Base-by-base conservation (phyloP, 169 alveolate species). In the Toxoplasma gondii region DNA sequence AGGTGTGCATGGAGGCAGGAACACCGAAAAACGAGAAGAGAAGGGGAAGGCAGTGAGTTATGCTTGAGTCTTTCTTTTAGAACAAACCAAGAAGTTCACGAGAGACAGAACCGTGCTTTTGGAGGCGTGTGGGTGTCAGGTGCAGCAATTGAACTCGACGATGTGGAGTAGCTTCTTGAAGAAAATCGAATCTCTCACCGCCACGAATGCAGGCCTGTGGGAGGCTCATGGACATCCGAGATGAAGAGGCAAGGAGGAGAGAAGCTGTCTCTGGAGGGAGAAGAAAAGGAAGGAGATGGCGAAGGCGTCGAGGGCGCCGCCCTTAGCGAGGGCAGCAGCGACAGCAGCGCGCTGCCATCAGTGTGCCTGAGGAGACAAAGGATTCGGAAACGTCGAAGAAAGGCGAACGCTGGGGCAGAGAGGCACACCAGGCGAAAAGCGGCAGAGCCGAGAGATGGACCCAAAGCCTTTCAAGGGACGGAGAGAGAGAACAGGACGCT, bases 341-440 rank as follows among this genome's bases (percentile, higher is more conserved):
- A 36, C 43, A 74, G 84, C 84, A 74, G 84, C 5, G 84, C 84
- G 84, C 84, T 74, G 27, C 84, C 84, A n/a, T 74, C 84, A 9
- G n/a, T 44, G 84, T 74, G 84, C 84, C 84, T 74, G 84, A 24
- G 36, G 9, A 69, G 24, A 17, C 24, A 4, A 24, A 17, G 19
- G 5, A 29, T 24, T 9, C 5, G 24, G 36, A 69, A 4, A 69
- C 81, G 36, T 29, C 81, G 58, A 12, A 49, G 12, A 49, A 49
- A 49, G 58, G 4, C 4, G 12, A 49, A 49, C 58, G 22, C 58
- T 12, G 58, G 22, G 22, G 12, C 58, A 49, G 22, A 49, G 58
- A 49, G 58, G 12, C 22, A 49, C 58, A 49, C 58, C 58, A 7
- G 58, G 19, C 1, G 49, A n/a, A 74, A 34, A 74, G 84, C 1